phyloP scores from a whole-genome alignment of 768 basidiomycete genomes.

The Pisolithus microcarpus region DNA sequence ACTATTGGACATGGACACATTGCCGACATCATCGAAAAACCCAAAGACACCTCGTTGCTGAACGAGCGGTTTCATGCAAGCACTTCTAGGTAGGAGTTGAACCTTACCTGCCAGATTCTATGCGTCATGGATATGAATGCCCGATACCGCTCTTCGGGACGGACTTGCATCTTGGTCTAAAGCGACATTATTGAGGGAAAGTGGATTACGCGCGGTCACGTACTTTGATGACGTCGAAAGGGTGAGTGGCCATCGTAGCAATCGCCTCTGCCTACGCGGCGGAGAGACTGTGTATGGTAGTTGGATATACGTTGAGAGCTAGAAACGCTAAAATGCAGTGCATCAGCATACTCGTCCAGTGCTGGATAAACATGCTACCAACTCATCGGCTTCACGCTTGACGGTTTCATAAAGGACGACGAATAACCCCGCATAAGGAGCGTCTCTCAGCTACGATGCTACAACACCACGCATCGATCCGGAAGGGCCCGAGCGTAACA shows the following conservation, averaged over 20 bases:
- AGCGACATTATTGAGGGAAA: background rate
- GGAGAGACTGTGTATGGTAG: slow-evolving; percentile 51
- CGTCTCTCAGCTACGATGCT: slow-evolving; percentile 87
- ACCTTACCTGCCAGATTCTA: slow-evolving; percentile 63
- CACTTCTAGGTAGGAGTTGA: background rate
- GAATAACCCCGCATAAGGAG: slow-evolving; percentile 89
- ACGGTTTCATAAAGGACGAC: slow-evolving; percentile 82
- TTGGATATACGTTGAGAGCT: slow-evolving; percentile 37
- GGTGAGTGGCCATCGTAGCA: slow-evolving; percentile 81
- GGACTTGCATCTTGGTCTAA: slow-evolving; percentile 89
- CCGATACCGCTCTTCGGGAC: slow-evolving; percentile 68
- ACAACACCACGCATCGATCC: slow-evolving; percentile 82
- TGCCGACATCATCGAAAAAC: slow-evolving; percentile 60
- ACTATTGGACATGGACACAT: too few relatives aligned
- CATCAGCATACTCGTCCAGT: slow-evolving; percentile 3
- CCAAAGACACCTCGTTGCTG: slow-evolving; percentile 76
- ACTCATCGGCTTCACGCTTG: slow-evolving; percentile 64
- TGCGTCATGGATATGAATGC: slow-evolving; percentile 56
- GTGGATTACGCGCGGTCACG: background rate
- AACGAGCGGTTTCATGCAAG: slow-evolving; percentile 1
- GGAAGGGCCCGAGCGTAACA: slow-evolving; percentile 64
- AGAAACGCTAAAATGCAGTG: slow-evolving; percentile 29
- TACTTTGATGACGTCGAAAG: slow-evolving; percentile 93
- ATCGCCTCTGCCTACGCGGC: slow-evolving; percentile 78
- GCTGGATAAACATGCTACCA: background rate